Conservation (phyloP, 768 basidiomycete species). For the Dendrothele bispora region DNA sequence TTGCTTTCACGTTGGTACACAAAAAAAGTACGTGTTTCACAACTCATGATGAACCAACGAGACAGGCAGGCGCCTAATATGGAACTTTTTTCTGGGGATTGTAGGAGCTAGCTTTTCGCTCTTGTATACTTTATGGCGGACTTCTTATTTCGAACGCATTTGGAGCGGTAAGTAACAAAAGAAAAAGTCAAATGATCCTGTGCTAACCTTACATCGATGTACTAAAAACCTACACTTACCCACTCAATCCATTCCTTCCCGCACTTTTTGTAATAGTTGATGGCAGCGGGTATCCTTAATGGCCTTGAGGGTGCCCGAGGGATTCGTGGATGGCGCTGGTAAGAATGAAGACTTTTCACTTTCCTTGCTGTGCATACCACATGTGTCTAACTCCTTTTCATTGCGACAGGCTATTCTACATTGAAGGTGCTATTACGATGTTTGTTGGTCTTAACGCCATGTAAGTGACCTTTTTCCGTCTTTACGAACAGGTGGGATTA, state of each 20-base stretch:
- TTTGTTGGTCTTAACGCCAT: slow-evolving; percentile 52
- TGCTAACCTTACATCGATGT: no score
- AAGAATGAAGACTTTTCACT: slow-evolving; percentile 9
- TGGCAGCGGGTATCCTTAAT: slow-evolving; percentile 70
- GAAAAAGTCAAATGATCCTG: no score
- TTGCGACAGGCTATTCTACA: slow-evolving; percentile 61
- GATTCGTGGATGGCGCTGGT: slow-evolving; percentile 72
- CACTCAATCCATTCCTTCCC: no score
- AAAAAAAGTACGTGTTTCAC: slow-evolving; percentile 41
- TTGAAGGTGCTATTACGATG: slow-evolving; percentile 69
- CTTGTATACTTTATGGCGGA: slow-evolving; percentile 59
- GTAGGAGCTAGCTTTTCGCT: slow-evolving; percentile 67
- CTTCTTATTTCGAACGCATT: slow-evolving; percentile 66
- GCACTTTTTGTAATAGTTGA: slow-evolving; percentile 46
- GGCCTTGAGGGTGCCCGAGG: slow-evolving; percentile 68
- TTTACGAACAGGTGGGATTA: no score
- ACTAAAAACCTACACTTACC: background rate
- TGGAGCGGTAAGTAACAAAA: slow-evolving; percentile 45
- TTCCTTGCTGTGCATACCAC: no score
- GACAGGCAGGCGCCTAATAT: slow-evolving; percentile 20
- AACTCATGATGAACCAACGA: background rate
- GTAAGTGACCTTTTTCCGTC: no score
- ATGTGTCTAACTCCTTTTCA: background rate
- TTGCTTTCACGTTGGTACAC: slow-evolving; percentile 55
- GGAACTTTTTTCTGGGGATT: no score